Evolutionary conservation across 2,329 filamentous ascomycete species (phyloP).

Genomic region (Curvularia spicifera): DNA sequence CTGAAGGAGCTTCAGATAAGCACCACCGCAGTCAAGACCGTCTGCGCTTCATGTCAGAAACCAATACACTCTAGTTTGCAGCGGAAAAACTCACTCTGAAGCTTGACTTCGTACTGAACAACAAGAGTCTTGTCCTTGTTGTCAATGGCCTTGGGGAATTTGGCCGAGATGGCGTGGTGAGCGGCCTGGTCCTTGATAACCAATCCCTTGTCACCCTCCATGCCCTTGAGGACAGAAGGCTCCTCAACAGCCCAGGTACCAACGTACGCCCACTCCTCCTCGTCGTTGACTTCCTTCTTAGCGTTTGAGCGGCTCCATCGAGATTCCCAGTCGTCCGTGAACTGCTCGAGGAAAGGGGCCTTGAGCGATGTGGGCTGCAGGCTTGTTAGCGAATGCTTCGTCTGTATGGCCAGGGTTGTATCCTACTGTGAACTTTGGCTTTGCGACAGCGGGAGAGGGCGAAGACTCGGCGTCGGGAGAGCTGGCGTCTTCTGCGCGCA

Average conservation of each 20-base stretch:
- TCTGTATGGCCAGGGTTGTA: constrained; percentile 25
- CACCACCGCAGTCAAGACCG: constrained; percentile 95
- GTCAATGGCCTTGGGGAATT: constrained; percentile 95
- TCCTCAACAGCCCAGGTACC: constrained; percentile 98
- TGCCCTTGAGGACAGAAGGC: constrained; percentile 86
- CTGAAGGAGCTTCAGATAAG: constrained; percentile 98
- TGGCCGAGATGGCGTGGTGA: constrained; percentile 98
- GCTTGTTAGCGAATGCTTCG: constrained; percentile 24
- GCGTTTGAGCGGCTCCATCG: constrained; percentile 95
- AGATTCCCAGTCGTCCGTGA: constrained; percentile 92
- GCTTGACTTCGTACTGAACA: constrained; percentile 99
- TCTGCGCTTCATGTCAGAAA: constrained; percentile 61
- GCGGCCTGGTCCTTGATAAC: constrained; percentile 98
- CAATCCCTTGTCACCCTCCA: constrained; percentile 93
- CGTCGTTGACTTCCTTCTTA: constrained; percentile 87
- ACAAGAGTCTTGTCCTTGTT: constrained; percentile 97
- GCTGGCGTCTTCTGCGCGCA: constrained; percentile 67
- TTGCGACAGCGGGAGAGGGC: constrained; percentile 66
- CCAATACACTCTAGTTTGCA: no score
- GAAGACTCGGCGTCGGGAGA: constrained; percentile 58
- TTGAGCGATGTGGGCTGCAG: constrained; percentile 89
- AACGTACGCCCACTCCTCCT: constrained; percentile 93
- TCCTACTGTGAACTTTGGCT: constrained; percentile 88
- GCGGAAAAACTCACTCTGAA: constrained; percentile 75
- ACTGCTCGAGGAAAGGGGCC: constrained; percentile 96